Evolutionary conservation across 202 grass and related monocot species (phyloP).

Genomic region (Digitaria exilis): DNA sequence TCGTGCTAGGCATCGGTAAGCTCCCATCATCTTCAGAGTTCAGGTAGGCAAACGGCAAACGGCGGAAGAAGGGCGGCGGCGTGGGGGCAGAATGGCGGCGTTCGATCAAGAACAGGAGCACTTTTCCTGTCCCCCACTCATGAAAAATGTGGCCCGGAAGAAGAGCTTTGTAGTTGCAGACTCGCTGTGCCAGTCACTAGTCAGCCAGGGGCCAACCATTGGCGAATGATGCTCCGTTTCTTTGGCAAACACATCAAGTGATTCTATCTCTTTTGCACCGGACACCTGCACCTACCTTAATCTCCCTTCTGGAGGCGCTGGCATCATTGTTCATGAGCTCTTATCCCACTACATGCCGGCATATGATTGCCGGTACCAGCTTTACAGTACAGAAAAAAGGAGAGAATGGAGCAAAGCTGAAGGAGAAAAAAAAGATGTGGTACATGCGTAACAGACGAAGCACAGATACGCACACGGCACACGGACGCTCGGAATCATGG

Average conservation of each 20-base stretch:
- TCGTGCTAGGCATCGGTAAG: background rate
- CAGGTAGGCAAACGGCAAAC: background rate
- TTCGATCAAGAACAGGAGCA: background rate
- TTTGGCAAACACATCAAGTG: background rate
- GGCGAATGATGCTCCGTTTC: conserved; percentile 14
- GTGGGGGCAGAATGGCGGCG: background rate
- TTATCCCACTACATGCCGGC: conserved; percentile 32
- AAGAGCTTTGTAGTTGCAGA: no score
- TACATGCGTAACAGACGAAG: background rate
- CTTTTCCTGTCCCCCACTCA: background rate
- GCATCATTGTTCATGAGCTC: conserved; percentile 20
- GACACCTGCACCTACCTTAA: background rate
- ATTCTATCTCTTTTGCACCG: background rate
- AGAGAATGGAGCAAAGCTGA: background rate
- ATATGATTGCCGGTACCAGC: conserved; percentile 17
- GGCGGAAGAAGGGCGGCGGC: background rate
- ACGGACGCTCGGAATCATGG: background rate
- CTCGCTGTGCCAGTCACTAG: background rate
- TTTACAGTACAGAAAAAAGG: conserved; percentile 9
- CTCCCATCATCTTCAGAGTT: background rate
- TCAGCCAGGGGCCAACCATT: conserved; percentile 7
- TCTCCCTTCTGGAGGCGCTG: background rate
- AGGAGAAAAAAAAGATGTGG: background rate
- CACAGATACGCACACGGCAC: background rate
- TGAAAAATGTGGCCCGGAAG: background rate